These are phyloP conservation scores for Colletotrichum siamense DNA, from an alignment of 2,329 filamentous ascomycete genomes.

Conservation along the genomic window DNA sequence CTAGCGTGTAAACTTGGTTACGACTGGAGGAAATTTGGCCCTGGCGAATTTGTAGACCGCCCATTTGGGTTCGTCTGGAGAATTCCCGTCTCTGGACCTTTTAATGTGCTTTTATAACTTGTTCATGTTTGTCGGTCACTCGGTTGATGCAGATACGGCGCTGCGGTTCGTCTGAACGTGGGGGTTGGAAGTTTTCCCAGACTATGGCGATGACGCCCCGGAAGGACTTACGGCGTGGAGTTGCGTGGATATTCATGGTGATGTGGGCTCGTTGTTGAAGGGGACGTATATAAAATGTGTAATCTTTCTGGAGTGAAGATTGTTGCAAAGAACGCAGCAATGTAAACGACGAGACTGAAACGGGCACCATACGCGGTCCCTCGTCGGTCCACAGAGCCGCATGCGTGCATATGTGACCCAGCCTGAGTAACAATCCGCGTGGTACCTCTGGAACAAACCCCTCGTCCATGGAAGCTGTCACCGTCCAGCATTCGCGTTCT, in stretches of 20 bases:
- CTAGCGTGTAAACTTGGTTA: no score
- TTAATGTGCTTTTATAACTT: rapidly evolving
- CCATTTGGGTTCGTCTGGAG: background rate
- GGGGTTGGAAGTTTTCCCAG: no score
- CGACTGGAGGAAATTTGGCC: no score
- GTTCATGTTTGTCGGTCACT: background rate
- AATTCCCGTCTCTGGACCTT: background rate
- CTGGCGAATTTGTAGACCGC: no score
- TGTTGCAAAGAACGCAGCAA: rapidly evolving
- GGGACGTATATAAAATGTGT: no score
- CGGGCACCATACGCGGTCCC: background rate
- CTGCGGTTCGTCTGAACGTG: no score
- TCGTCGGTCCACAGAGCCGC: background rate
- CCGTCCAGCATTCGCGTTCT: background rate
- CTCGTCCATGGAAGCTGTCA: background rate
- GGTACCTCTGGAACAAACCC: rapidly evolving
- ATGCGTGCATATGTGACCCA: background rate
- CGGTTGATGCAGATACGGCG: background rate
- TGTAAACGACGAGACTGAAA: background rate
- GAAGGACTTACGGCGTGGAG: no score
- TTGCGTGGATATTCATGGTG: background rate
- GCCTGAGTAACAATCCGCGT: background rate
- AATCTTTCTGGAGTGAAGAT: rapidly evolving
- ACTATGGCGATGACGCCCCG: rapidly evolving
- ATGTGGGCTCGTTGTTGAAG: no score